Conservation (phyloP, 2,329 filamentous ascomycete genomes). For the Pseudocercospora eumusae region DNA sequence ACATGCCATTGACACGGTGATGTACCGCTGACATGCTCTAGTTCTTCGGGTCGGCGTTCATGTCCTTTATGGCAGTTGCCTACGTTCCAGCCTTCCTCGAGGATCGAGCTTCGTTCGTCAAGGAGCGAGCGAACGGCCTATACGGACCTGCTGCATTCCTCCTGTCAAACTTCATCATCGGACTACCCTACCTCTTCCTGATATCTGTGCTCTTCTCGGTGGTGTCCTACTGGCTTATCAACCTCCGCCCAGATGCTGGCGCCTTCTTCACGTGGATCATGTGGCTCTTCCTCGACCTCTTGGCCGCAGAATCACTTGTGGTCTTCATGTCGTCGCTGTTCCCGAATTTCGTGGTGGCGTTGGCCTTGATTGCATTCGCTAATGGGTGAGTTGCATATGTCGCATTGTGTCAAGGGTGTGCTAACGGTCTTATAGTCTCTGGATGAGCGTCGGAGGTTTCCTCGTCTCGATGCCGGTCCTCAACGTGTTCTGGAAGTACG, state of each 20-base stretch:
- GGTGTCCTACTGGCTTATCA: constrained; percentile 76
- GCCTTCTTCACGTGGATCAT: constrained; percentile 77
- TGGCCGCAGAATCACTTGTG: constrained; percentile 80
- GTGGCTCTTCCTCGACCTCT: constrained; percentile 81
- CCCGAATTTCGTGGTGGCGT: constrained; percentile 75
- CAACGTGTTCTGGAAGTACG: constrained; percentile 83
- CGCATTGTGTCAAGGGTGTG: not conserved
- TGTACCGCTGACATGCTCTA: constrained; percentile 18
- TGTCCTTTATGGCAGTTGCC: constrained; percentile 64
- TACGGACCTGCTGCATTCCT: constrained; percentile 74
- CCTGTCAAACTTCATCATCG: constrained; percentile 78
- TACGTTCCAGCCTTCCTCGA: constrained; percentile 85
- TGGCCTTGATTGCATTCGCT: constrained; percentile 78
- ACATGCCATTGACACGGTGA: not conserved
- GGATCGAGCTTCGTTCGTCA: constrained; percentile 69
- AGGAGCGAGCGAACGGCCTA: constrained; percentile 79
- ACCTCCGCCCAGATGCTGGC: constrained; percentile 64
- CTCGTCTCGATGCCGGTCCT: constrained; percentile 70
- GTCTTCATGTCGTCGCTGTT: constrained; percentile 73
- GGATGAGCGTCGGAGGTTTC: constrained; percentile 86
- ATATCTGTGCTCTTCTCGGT: constrained; percentile 74
- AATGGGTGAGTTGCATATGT: constrained; percentile 58
- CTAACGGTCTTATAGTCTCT: constrained; percentile 51
- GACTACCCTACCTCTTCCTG: constrained; percentile 76
- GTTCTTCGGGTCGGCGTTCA: constrained; percentile 56